Evolutionary conservation across 176 grass and related monocot species (phyloP).

Genomic region (Triticum dicoccoides): DNA sequence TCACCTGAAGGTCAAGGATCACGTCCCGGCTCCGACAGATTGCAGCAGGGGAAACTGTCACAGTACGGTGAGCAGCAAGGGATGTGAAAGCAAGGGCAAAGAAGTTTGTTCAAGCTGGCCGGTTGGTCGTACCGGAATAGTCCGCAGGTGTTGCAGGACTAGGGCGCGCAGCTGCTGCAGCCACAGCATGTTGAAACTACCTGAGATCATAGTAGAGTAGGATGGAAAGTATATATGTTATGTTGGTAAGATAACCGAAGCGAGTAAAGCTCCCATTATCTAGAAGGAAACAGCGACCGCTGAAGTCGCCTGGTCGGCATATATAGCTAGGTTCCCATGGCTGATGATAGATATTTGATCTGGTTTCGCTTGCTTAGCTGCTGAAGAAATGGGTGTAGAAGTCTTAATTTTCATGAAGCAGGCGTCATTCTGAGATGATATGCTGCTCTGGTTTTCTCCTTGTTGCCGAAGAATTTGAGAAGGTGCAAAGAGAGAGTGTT

Average conservation of each 20-base stretch:
- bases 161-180: conserved; percentile 53
- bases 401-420: conserved; percentile 21
- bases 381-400: conserved; percentile 24
- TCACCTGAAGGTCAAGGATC: conserved; percentile 12
- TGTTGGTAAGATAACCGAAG: conserved; percentile 3
- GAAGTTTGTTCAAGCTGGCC: conserved; percentile 41
- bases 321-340: neutral
- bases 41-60: conserved; percentile 24
- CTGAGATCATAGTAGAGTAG: conserved; percentile 84
- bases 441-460: neutral
- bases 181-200: conserved; percentile 52
- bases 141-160: conserved; percentile 53
- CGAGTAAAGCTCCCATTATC: neutral
- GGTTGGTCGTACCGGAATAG: conserved; percentile 23
- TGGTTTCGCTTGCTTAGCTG: neutral
- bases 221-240: neutral
- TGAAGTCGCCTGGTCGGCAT: neutral
- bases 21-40: neutral
- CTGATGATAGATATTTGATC: neutral
- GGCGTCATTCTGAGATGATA: neutral
- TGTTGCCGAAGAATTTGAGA: neutral
- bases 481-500: neutral
- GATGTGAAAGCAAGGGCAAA: conserved; percentile 28
- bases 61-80: neutral
- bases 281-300: neutral